Conservation (phyloP, 2,329 filamentous ascomycete genomes). For the Colletotrichum scovillei region DNA sequence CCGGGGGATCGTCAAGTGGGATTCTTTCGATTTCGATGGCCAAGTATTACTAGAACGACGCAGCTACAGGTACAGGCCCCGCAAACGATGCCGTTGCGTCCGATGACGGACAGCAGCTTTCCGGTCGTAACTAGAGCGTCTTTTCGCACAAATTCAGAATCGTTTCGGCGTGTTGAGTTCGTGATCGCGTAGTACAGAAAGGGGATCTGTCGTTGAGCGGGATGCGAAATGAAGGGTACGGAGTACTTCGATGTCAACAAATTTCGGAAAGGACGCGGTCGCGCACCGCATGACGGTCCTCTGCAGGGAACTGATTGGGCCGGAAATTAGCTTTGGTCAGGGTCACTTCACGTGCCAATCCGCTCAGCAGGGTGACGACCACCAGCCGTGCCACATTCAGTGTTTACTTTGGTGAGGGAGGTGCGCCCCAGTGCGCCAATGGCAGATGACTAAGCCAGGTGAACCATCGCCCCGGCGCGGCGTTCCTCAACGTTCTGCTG, state of each 20-base stretch:
- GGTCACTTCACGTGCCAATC: constrained; percentile 36
- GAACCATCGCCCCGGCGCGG: background rate
- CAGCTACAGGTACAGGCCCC: constrained; percentile 25
- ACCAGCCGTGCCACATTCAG: background rate
- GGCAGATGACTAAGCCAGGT: constrained; percentile 23
- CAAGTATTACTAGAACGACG: constrained; percentile 28
- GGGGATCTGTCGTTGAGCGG: constrained; percentile 28
- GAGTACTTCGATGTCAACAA: constrained; percentile 35
- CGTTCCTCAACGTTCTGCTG: background rate
- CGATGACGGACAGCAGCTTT: background rate
- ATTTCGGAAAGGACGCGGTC: constrained; percentile 36
- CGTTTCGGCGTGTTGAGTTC: constrained; percentile 28
- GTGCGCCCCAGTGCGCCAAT: background rate
- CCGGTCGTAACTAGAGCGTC: background rate
- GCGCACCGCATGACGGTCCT: constrained; percentile 35
- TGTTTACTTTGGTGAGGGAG: background rate
- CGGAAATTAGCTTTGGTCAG: constrained; percentile 34
- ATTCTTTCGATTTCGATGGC: constrained; percentile 25
- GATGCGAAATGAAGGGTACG: constrained; percentile 30
- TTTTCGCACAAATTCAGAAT: constrained; percentile 8
- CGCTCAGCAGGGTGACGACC: constrained; percentile 18
- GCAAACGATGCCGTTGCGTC: constrained; percentile 15
- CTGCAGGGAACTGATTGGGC: constrained; percentile 35
- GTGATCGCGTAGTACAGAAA: constrained; percentile 33
- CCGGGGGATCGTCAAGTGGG: constrained; percentile 20